Conservation (phyloP, 768 basidiomycete species). For the Russula earlei region DNA sequence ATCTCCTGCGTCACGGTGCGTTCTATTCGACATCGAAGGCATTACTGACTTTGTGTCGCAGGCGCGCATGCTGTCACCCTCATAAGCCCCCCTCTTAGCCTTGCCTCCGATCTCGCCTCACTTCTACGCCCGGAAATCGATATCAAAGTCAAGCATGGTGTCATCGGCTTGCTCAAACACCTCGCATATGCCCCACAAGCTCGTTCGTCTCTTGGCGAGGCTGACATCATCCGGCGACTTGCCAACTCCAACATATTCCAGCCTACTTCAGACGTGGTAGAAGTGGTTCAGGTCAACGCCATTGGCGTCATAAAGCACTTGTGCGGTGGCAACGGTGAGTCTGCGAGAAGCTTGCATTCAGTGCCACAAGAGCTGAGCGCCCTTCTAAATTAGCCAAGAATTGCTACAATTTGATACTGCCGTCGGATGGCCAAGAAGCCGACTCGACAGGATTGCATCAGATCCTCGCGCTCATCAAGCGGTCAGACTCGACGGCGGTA, state of each 20-base stretch:
- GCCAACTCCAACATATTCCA: slow-evolving; percentile 59
- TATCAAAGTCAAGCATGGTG: slow-evolving; percentile 82
- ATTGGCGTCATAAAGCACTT: slow-evolving; percentile 88
- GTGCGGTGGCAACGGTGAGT: slow-evolving; percentile 64
- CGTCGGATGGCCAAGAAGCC: slow-evolving; percentile 27
- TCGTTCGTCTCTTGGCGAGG: slow-evolving; percentile 47
- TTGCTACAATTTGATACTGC: slow-evolving; percentile 42
- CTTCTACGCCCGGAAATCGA: slow-evolving; percentile 53
- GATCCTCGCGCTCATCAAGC: slow-evolving; percentile 63
- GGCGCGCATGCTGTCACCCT: slow-evolving; percentile 53
- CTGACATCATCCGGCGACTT: slow-evolving; percentile 54
- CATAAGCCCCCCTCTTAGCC: slow-evolving; percentile 38
- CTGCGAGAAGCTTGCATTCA: neutral
- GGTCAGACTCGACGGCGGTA: slow-evolving; percentile 73
- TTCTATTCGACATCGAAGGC: neutral
- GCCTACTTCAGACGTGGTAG: slow-evolving; percentile 68
- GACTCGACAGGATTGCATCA: slow-evolving; percentile 47
- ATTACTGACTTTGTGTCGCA: slow-evolving; percentile 23
- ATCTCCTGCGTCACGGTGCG: slow-evolving; percentile 68
- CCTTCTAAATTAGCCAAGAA: slow-evolving; percentile 32
- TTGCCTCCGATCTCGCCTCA: slow-evolving; percentile 56
- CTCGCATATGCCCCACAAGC: slow-evolving; percentile 58
- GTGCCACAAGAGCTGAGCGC: neutral
- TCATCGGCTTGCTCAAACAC: slow-evolving; percentile 80
- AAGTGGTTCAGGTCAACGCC: slow-evolving; percentile 78